phyloP scores from a whole-genome alignment of 2,329 filamentous ascomycete genomes.

The Knoxdaviesia capensis region DNA sequence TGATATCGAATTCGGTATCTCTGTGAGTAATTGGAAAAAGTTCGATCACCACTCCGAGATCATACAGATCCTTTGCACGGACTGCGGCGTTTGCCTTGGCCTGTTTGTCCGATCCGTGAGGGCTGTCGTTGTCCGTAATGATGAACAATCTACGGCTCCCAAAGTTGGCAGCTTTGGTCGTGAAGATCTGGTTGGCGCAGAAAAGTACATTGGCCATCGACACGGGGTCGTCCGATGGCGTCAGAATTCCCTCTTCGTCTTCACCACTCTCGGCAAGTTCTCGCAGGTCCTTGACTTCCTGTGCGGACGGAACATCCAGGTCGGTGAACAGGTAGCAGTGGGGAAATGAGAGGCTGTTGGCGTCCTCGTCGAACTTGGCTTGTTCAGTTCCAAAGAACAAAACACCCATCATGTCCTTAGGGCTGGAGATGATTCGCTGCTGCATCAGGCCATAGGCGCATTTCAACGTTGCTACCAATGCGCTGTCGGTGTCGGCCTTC shows the following conservation, averaged over 20 bases:
- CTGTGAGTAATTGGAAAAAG: conserved; percentile 69
- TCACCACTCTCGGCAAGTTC: conserved; percentile 61
- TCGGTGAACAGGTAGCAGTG: conserved; percentile 86
- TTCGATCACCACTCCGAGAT: conserved; percentile 79
- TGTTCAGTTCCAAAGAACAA: conserved; percentile 77
- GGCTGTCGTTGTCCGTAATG: conserved; percentile 84
- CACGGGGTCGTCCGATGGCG: conserved; percentile 46
- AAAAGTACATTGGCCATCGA: conserved; percentile 83
- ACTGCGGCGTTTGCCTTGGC: conserved; percentile 60
- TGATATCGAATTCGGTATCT: conserved; percentile 54
- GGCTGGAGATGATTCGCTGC: conserved; percentile 92
- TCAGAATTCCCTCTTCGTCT: conserved; percentile 46
- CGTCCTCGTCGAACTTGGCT: conserved; percentile 55
- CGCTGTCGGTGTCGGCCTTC: conserved; percentile 59
- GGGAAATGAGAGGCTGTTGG: conserved; percentile 49
- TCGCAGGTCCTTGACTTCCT: conserved; percentile 67
- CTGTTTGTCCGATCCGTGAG: conserved; percentile 52
- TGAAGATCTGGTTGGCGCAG: conserved; percentile 91
- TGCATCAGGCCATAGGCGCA: conserved; percentile 93
- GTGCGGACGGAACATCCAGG: conserved; percentile 68
- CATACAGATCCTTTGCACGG: conserved; percentile 84
- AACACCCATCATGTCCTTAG: conserved; percentile 93
- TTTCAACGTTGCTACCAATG: conserved; percentile 69
- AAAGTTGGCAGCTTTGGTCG: conserved; percentile 85
- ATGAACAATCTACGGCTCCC: conserved; percentile 84